Percentiles rank a stretch among this genome's conserved stretches.
These are phyloP conservation scores for Acrocalymma vagum DNA, from an alignment of 2,329 filamentous ascomycete species.

Conservation along the genomic window DNA sequence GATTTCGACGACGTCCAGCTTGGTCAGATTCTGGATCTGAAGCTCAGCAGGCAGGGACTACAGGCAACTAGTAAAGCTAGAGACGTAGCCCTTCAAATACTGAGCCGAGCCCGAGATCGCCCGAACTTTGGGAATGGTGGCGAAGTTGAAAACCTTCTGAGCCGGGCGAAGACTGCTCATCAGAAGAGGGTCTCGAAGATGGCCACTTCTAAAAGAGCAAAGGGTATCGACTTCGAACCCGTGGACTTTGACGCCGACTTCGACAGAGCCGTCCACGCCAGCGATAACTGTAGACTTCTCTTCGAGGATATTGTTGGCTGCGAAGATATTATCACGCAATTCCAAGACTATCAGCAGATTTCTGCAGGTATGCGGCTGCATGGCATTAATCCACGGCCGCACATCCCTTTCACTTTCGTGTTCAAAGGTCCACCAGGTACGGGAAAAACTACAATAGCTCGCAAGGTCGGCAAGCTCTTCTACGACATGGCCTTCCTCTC, in stretches of 20 bases:
- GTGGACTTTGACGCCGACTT: constrained; percentile 65
- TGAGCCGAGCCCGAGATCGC: constrained; percentile 65
- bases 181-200: constrained; percentile 46
- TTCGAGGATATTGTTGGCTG: constrained; percentile 66
- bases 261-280: constrained; percentile 55
- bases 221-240: constrained; percentile 37
- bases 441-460: constrained; percentile 74
- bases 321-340: constrained; percentile 57
- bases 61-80: constrained; percentile 58
- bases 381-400: constrained; percentile 60
- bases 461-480: constrained; percentile 74
- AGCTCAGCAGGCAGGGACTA: constrained; percentile 64
- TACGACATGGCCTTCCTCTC: constrained; percentile 74
- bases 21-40: constrained; percentile 64
- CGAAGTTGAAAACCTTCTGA: constrained; percentile 71
- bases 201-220: constrained; percentile 7
- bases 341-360: constrained; percentile 62
- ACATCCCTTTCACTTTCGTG: constrained; percentile 70
- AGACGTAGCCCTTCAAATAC: constrained; percentile 62
- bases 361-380: constrained; percentile 57
- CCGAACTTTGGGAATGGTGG: constrained; percentile 74
- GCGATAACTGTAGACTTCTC: constrained; percentile 58
- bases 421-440: constrained; percentile 73
- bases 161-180: constrained; percentile 59
- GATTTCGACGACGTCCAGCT: constrained; percentile 69